Evolutionary conservation across 2,329 filamentous ascomycete species (phyloP), one percentile per base, ranked within the genome.

Genomic region (Pseudogymnoascus sp.): DNA sequence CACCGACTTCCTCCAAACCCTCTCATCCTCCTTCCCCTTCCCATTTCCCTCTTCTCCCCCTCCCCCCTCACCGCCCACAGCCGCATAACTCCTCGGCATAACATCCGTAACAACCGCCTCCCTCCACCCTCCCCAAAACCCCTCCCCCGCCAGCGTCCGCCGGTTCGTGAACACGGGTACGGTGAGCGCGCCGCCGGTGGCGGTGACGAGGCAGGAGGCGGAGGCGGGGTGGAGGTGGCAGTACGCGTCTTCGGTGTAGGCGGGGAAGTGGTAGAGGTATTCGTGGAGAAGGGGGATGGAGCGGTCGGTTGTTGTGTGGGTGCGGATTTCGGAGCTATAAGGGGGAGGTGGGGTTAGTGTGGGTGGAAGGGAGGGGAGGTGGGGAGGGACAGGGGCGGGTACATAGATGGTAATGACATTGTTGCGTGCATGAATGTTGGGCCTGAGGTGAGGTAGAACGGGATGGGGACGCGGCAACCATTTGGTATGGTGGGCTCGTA

Each of bases 381-480:
- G n/a, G n/a, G 7, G 16, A 19, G 3, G 6, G 38, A 6, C 6
- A 3, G 7, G 21, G 24, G 8, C n/a, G 8, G 11, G 14, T 44
- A 24, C 40, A 16, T 44, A 13, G 40, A 44, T 6, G 40, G 40
- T 11, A 44, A 24, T 8, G 40, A 44, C 40, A 64, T 11, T 11
- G 38, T 11, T 37, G 66, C 64, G 13, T 33, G 24, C 11, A 42
- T 35, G n/a, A 61, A 64, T 6, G 56, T 42, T 0, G 61, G 53
- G 3, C 66, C 65, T 4, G 63, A 61, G 6, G 69, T 68, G 2
- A 70, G 64, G 35, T 70, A 65, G 4, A 65, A 61, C 1, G 68
- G 61, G 6, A 70, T 65, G 6, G 68, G 63, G 14, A 62, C 65
- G 1, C 40, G 40, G 19, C 40, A 44, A 4, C 40, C 40, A 24